Conservation (phyloP, 2,329 filamentous ascomycete genomes). For the Aspergillus persii region DNA sequence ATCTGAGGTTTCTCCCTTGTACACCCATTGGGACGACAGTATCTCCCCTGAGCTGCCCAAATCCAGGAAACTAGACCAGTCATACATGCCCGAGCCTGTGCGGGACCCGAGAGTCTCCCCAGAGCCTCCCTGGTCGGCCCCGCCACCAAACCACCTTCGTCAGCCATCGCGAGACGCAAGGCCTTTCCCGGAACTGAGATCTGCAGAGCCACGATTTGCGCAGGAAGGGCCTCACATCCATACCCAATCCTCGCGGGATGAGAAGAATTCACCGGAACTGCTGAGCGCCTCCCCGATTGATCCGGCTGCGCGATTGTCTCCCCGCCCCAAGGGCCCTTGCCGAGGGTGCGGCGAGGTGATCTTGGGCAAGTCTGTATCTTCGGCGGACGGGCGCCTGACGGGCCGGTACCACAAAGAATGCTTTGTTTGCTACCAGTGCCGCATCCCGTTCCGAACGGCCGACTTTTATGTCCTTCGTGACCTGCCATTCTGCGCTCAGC, state of each 20-base stretch:
- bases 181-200: not conserved
- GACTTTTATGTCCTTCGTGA: constrained; percentile 92
- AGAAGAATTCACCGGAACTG: not conserved
- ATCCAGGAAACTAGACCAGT: not conserved
- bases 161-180: not conserved
- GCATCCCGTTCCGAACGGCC: constrained; percentile 74
- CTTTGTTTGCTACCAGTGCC: constrained; percentile 86
- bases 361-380: constrained; percentile 87
- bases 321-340: constrained; percentile 68
- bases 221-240: not conserved
- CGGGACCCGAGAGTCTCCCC: not conserved
- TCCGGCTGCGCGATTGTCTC: constrained; percentile 40
- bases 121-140: not conserved
- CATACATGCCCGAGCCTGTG: not conserved
- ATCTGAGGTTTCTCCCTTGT: not conserved
- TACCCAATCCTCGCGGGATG: not conserved
- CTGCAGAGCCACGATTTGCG: not conserved
- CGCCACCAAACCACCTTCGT: not conserved
- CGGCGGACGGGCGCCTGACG: constrained; percentile 84
- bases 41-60: not conserved
- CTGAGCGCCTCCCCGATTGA: not conserved
- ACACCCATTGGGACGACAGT: not conserved
- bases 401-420: constrained; percentile 94
- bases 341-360: constrained; percentile 78
- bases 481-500: constrained; percentile 82